phyloP scores from a whole-genome alignment of 441 rosid species.

The Populus hybrid region DNA sequence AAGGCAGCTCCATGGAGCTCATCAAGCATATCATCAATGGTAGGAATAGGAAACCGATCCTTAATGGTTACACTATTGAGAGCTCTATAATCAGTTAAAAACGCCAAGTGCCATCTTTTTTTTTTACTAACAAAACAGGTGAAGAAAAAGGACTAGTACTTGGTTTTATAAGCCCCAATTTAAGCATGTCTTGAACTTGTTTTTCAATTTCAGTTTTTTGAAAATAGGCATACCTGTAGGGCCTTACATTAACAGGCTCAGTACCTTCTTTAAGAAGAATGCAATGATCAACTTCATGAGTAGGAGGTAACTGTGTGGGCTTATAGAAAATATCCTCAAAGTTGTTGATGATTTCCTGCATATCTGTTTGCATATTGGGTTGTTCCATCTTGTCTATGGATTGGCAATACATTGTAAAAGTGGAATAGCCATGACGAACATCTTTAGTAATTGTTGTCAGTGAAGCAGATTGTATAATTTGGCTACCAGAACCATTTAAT shows the following conservation, averaged over 20 bases:
- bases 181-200: not conserved
- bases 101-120: too few relatives aligned
- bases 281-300: not conserved
- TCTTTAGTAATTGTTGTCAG: too few relatives aligned
- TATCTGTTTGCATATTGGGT: too few relatives aligned
- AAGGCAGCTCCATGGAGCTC: too few relatives aligned
- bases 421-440: too few relatives aligned
- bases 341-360: too few relatives aligned
- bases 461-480: too few relatives aligned
- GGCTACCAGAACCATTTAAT: too few relatives aligned
- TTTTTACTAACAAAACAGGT: not conserved
- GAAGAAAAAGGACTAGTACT: not conserved
- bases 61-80: too few relatives aligned
- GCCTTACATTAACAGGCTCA: not conserved
- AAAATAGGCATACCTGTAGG: not conserved
- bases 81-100: not conserved
- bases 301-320: not conserved
- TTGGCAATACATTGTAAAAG: too few relatives aligned
- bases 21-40: not conserved
- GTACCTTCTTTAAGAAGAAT: not conserved
- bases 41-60: not conserved
- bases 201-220: too few relatives aligned
- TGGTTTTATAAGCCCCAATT: not conserved
- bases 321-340: not conserved
- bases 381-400: too few relatives aligned